Evolutionary conservation across 768 basidiomycete genomes (phyloP), one percentile per base, ranked within the genome.

Genomic region (Suillus ampliporus): DNA sequence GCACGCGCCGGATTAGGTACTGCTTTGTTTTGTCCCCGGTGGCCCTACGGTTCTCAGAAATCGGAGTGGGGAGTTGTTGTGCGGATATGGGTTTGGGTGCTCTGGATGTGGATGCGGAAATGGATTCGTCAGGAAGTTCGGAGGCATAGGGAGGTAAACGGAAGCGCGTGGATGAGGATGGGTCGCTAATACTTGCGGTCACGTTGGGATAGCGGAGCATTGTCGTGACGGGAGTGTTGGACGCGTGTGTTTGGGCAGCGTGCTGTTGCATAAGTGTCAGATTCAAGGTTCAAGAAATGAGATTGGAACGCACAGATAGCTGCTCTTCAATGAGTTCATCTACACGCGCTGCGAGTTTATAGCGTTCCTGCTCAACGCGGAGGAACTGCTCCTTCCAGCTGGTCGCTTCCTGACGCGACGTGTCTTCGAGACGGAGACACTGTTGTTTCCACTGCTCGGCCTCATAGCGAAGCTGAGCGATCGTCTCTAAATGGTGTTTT

Each of bases 381-480:
- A 88, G 77, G 72, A 90, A 92, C 67, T 91, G 89, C 23, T 90
- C 90, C 72, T 92, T 91, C 91, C 91, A 92, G 67, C 89, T 89
- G 58, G 80, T 79, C 0, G 89, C 84, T 63, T 83, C 81, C 35
- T 76, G 76, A 52, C 80, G 75, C 11, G 81, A 79, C 1, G 80
- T 74, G 58, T 84, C 83, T 57, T 83, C 81, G 34, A 81, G 72
- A 34, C 82, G 80, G 23, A 77, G 69, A 54, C 81, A 79, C 67
- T 92, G 91, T 56, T 88, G 85, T 73, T 90, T 91, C 89, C 89
- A 91, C 58, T 91, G 89, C 0, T 75, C 77, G 0, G 84, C 79
- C 71, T 93, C 90, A 54, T 88, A 82, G 28, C 85, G 84, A 35
- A 91, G 79, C 59, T 86, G 86, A 2, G 80, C 71, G 58, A 90